Percentiles rank a stretch among this genome's conserved stretches.
phyloP scores from a whole-genome alignment of 2,329 filamentous ascomycete species.

The Atkinsonella hypoxylon region DNA sequence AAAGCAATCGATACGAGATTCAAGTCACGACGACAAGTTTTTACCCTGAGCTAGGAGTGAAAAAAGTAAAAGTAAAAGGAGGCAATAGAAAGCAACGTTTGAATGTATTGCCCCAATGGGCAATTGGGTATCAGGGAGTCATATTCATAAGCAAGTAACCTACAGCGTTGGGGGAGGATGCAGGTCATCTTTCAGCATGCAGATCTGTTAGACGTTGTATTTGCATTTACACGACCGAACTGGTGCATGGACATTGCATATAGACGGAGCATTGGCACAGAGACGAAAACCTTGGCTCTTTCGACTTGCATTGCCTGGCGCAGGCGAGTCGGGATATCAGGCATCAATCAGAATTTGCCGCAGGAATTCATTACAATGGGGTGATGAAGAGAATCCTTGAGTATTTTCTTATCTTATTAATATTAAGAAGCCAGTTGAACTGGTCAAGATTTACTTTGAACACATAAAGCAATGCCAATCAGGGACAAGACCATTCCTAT shows the following conservation, averaged over 20 bases:
- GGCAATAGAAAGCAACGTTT: background rate
- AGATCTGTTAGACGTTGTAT: background rate
- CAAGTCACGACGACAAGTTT: background rate
- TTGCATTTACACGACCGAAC: background rate
- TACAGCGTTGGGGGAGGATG: background rate
- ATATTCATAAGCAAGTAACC: background rate
- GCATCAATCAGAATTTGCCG: background rate
- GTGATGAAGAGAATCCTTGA: background rate
- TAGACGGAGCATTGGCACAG: conserved; percentile 1
- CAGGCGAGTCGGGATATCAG: background rate
- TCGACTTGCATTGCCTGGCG: conserved; percentile 6
- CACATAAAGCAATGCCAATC: conserved; percentile 71
- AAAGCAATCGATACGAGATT: no score
- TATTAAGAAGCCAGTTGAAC: background rate
- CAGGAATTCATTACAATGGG: background rate
- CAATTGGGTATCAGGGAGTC: background rate
- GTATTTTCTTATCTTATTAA: background rate
- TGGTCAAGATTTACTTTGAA: conserved; percentile 47
- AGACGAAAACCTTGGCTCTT: background rate
- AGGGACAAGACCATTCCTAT: conserved; percentile 71
- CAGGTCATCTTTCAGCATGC: background rate
- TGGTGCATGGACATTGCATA: background rate
- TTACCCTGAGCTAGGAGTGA: background rate
- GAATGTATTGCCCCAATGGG: background rate
- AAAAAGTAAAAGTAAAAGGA: background rate